Conservation (phyloP, 352 stramenopile genomes). For the Pythium vanterpoolii region DNA sequence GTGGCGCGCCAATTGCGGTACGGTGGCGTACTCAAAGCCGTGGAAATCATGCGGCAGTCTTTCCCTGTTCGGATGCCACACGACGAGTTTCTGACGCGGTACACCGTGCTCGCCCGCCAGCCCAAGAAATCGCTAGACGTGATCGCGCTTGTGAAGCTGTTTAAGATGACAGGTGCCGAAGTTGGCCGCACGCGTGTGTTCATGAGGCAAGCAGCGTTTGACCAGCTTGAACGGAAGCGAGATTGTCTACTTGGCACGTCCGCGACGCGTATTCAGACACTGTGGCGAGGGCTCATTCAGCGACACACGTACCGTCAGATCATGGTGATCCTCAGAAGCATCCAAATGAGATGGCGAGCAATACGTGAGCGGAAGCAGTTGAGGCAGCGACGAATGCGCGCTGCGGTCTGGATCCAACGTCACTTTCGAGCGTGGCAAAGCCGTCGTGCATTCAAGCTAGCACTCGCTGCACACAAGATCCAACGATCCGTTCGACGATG, state of each 20-base stretch:
- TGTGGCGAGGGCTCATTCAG: slow-evolving; percentile 37
- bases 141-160: slow-evolving; percentile 29
- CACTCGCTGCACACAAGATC: slow-evolving; percentile 10
- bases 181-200: slow-evolving; percentile 72
- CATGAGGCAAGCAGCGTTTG: slow-evolving; percentile 56
- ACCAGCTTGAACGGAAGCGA: slow-evolving; percentile 52
- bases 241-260: slow-evolving; percentile 30
- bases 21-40: slow-evolving; percentile 78
- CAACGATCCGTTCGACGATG: slow-evolving; percentile 10
- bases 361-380: slow-evolving; percentile 43
- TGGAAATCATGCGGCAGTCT: slow-evolving; percentile 82
- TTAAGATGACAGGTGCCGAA: slow-evolving; percentile 46
- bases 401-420: slow-evolving; percentile 36
- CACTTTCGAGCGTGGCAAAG: slow-evolving; percentile 32
- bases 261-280: slow-evolving; percentile 43
- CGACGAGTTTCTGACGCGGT: slow-evolving; percentile 59
- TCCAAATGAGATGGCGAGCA: slow-evolving; percentile 58
- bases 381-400: slow-evolving; percentile 28
- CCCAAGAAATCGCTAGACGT: slow-evolving; percentile 18
- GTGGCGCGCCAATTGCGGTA: slow-evolving; percentile 80
- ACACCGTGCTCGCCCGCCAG: slow-evolving; percentile 28
- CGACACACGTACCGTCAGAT: slow-evolving; percentile 31
- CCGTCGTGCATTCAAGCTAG: not conserved
- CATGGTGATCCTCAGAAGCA: slow-evolving; percentile 33
- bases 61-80: slow-evolving; percentile 81